Conservation (phyloP, 2,329 filamentous ascomycete genomes). For the Colletotrichum caudatum region DNA sequence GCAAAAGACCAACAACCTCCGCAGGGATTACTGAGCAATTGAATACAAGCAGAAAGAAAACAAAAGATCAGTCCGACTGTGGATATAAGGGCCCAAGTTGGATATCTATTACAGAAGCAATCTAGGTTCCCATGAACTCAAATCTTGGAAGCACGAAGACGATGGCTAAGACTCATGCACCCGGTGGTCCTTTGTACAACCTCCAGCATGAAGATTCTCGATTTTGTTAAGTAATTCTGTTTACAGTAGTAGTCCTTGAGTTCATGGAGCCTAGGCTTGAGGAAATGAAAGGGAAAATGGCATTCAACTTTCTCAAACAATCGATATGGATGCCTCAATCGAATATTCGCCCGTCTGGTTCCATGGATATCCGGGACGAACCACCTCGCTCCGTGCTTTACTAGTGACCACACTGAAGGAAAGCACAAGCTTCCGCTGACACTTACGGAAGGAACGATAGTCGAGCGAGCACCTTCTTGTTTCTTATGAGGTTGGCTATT, state of each 20-base stretch:
- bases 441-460: neutral
- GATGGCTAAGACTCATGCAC: neutral
- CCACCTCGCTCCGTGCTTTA: neutral
- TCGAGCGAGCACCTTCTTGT: no score
- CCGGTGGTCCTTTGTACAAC: neutral
- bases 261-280: neutral
- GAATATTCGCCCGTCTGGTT: neutral
- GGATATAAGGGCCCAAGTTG: neutral
- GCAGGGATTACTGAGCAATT: neutral
- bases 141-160: neutral
- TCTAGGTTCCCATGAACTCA: neutral
- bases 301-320: neutral
- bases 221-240: no score
- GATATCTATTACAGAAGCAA: neutral
- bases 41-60: neutral
- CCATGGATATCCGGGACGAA: neutral
- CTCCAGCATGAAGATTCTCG: neutral
- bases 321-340: neutral
- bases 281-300: neutral
- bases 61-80: neutral
- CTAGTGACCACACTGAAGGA: neutral
- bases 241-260: neutral
- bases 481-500: neutral
- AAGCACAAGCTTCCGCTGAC: neutral
- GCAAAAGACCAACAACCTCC: neutral